These are phyloP conservation scores for Phaffia australis DNA, from an alignment of 768 basidiomycete genomes.

Conservation along the genomic window DNA sequence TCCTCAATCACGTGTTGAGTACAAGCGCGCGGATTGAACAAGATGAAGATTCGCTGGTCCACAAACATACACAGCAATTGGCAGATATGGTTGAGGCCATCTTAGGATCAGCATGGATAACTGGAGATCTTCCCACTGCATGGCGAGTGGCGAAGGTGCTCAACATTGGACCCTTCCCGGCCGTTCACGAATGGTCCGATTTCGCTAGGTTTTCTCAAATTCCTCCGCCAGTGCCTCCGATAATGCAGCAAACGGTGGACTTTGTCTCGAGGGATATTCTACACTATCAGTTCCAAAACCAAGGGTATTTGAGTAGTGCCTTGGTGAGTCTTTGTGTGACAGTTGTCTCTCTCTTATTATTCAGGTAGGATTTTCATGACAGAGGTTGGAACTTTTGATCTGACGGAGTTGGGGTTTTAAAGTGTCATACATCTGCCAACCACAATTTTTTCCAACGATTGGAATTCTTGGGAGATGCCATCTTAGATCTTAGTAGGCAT, in stretches of 20 bases:
- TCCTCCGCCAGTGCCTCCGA: too few species aligned
- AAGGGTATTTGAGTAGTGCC: slow-evolving; percentile 58
- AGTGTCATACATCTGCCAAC: slow-evolving; percentile 61
- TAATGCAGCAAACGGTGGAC: slow-evolving; percentile 45
- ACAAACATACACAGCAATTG: slow-evolving; percentile 59
- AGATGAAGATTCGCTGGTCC: slow-evolving; percentile 53
- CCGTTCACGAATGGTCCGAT: slow-evolving; percentile 64
- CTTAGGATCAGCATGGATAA: slow-evolving; percentile 67
- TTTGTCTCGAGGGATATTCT: slow-evolving; percentile 56
- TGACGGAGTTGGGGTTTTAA: slow-evolving; percentile 8
- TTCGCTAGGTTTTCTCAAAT: too few species aligned
- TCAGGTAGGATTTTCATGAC: neutral
- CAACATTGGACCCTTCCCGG: slow-evolving; percentile 52
- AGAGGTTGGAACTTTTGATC: neutral
- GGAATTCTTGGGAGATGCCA: slow-evolving; percentile 76
- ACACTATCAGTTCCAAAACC: slow-evolving; percentile 52
- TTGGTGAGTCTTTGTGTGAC: slow-evolving; percentile 45
- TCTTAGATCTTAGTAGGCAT: slow-evolving; percentile 66
- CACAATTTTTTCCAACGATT: slow-evolving; percentile 59
- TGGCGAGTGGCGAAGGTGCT: slow-evolving; percentile 56
- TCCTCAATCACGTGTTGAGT: slow-evolving; percentile 26
- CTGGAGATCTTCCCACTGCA: slow-evolving; percentile 58
- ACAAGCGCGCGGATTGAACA: slow-evolving; percentile 42
- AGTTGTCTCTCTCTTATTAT: neutral
- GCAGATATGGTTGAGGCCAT: slow-evolving; percentile 80